These are phyloP conservation scores for Colletotrichum coccodes DNA, from an alignment of 2,329 filamentous ascomycete genomes.

Conservation along the genomic window DNA sequence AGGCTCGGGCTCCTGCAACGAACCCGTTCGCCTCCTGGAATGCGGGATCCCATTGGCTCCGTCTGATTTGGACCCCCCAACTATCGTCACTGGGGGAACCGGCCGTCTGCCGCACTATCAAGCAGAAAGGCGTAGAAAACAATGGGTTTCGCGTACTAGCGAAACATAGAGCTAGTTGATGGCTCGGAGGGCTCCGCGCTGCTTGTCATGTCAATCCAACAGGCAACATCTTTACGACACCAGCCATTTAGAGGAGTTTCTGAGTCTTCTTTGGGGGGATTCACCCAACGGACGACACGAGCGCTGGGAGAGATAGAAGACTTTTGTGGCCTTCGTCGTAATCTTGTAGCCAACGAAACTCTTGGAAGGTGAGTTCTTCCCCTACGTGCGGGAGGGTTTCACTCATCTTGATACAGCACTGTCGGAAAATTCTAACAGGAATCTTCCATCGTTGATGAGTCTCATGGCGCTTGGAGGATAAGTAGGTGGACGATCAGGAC, in stretches of 20 bases:
- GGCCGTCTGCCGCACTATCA: slow-evolving; percentile 28
- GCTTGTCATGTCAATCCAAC: slow-evolving; percentile 46
- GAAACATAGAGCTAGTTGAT: slow-evolving; percentile 39
- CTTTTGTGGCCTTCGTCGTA: slow-evolving; percentile 13
- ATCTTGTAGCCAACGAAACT: slow-evolving; percentile 23
- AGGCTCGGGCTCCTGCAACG: too few relatives aligned
- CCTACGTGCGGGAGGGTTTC: slow-evolving; percentile 35
- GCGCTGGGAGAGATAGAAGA: background rate
- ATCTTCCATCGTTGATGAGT: background rate
- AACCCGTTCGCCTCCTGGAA: too few relatives aligned
- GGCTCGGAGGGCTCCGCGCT: slow-evolving; percentile 44
- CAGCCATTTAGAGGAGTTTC: background rate
- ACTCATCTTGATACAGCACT: slow-evolving; percentile 4
- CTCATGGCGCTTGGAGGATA: background rate
- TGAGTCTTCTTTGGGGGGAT: background rate
- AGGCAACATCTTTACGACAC: slow-evolving; percentile 39
- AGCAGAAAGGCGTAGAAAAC: slow-evolving; percentile 45
- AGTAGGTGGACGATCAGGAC: background rate
- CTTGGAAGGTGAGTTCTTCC: slow-evolving; percentile 33
- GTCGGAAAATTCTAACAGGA: background rate
- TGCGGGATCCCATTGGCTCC: slow-evolving; percentile 3
- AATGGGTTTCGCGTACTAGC: slow-evolving; percentile 45
- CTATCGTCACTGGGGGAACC: background rate
- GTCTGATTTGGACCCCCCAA: slow-evolving; percentile 14
- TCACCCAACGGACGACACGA: background rate